Evolutionary conservation across 768 basidiomycete species (phyloP), one percentile per base, ranked within the genome.

Genomic region (Phallus indusiatus): DNA sequence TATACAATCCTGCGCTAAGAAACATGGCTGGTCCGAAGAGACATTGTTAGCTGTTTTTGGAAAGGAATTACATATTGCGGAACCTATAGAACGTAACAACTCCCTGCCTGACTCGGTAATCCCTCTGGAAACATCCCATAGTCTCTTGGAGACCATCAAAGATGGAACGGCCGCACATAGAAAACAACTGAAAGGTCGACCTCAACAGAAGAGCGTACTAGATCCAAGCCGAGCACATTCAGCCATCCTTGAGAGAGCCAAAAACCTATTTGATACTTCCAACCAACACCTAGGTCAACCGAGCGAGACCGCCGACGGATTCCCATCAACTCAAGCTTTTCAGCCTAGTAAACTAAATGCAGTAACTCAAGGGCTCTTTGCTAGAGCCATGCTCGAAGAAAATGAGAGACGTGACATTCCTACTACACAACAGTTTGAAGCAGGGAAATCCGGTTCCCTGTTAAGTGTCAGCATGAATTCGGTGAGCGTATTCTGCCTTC

Each of bases 1-100:
- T 66, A 79, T 93, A 46, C 75, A 76, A 53, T 72, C 75, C 6
- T 93, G 90, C 67, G 81, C 85, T 12, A 83, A 78, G 70, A 90
- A 84, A 68, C 73, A 74, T 20, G 72, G 68, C 4, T 70, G 85
- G 47, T 72, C 74, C 6, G 70, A 79, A 33, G 81, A 82, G 5
- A 88, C 86, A 1, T 62, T 91, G 34, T 68, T 70, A 1, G 60
- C 72, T 24, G 74, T 88, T 22, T 67, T 90, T 5, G 72, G 72
- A 24, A 76, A 78, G 62, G 82, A 83, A 64, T 62, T 82, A 10
- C 60, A 52, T 55, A 46, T 33, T 42, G 47, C 33, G 61, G 37
- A 60, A 59, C 46, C 54, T 59, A 54, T 71, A 67, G 57, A 66
- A 60, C 63, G 70, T 63, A 59, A 64, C 50, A 62, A 69, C 64